Base-by-base conservation (phyloP, 2,329 filamentous ascomycete species). In the Aspergillus brasiliensis region DNA sequence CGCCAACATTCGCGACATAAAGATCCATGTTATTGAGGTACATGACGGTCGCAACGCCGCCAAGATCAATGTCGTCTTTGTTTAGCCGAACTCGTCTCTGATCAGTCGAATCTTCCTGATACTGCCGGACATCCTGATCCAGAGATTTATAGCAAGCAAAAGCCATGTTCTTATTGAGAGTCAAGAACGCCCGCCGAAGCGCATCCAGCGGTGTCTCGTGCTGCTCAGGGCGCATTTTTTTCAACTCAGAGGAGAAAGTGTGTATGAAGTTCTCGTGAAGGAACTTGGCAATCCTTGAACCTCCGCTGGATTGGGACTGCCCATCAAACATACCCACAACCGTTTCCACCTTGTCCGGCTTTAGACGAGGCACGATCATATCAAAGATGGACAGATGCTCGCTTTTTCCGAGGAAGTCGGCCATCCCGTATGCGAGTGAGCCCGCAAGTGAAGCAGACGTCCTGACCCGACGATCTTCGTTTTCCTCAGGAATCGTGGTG, bases 361-460 rank as follows among this genome's bases (percentile, higher is more conserved):
- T 90, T 79, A 97, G 95, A 48, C 91, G 87, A 10, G 95, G 95
- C 28, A 98, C 91, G 19, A 99, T 92, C 78, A 99, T 88, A 73
- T 99, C 95, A 60, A 98, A 89, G 2, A 93, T 97, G 5, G 95
- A 98, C 54, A 99, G 80, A 74, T 99, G 95, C 76, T 99, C 95
- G 68, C 94, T 93, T 71, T 88, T 91, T 40, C 95, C 95, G 13
- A 99, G 82, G 13, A 91, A 96, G 77, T 99, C 95, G 7, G 95
- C 95, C 93, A 99, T 97, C 62, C 95, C 95, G 71, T 99, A 99
- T 1, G 92, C 89, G 76, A 99, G 85, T 31, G 91, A 89, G 2
- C 94, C 94, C 19, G 96, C 93, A 58, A 94, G 80, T 0, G 94
- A 97, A n/a, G 93, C 93, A 27, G 95, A 96, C n/a, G 95, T 98